phyloP scores from a whole-genome alignment of 2,329 filamentous ascomycete genomes.

The Nakataea oryzae region DNA sequence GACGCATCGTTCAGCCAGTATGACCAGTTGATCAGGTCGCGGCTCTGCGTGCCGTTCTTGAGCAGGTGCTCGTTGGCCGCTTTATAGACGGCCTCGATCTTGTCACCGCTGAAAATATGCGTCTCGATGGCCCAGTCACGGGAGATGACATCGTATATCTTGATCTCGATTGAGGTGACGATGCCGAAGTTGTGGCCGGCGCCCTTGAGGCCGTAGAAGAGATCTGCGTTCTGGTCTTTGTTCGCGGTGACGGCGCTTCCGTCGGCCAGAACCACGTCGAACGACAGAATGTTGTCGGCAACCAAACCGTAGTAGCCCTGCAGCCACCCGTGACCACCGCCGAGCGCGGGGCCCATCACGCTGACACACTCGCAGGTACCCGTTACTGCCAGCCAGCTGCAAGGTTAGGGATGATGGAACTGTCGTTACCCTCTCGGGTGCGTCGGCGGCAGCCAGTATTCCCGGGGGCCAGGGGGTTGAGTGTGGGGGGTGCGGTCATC shows the following conservation, averaged over 20 bases:
- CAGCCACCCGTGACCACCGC: slow-evolving; percentile 46
- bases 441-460: background rate
- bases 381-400: background rate
- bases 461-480: background rate
- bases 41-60: slow-evolving; percentile 26
- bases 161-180: slow-evolving; percentile 33
- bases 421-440: too few relatives aligned
- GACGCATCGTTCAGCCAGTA: slow-evolving; percentile 31
- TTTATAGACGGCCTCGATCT: slow-evolving; percentile 32
- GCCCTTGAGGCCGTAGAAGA: slow-evolving; percentile 46
- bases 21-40: slow-evolving; percentile 37
- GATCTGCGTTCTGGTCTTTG: slow-evolving; percentile 26
- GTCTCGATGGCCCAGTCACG: slow-evolving; percentile 26
- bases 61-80: slow-evolving; percentile 29
- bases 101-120: slow-evolving; percentile 29
- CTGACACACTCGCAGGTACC: slow-evolving; percentile 40
- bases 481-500: background rate
- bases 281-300: slow-evolving; percentile 39
- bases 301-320: slow-evolving; percentile 43
- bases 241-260: slow-evolving; percentile 27
- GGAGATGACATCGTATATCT: slow-evolving; percentile 31
- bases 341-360: slow-evolving; percentile 32
- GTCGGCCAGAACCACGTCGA: slow-evolving; percentile 40
- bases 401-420: slow-evolving; percentile 7
- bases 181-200: slow-evolving; percentile 51